Percentiles rank a stretch among this genome's conserved stretches.
phyloP scores from a whole-genome alignment of 805 yeast genomes.

The Zygosaccharomyces siamensis region DNA sequence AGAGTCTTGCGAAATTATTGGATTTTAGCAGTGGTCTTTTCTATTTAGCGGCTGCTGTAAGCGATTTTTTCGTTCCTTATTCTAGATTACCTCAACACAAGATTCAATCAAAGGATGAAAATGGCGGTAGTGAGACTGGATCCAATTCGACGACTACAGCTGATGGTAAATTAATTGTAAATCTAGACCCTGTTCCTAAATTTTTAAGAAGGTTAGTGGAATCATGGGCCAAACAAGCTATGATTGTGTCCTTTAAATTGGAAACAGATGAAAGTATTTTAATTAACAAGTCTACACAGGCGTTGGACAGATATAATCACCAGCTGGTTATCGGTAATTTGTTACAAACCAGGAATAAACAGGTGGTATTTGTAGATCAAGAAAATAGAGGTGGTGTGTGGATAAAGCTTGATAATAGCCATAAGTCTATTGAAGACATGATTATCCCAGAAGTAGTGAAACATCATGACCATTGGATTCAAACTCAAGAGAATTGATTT shows the following conservation, averaged over 20 bases:
- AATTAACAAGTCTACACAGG: conserved; percentile 69
- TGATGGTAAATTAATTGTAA: conserved; percentile 71
- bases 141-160: conserved; percentile 22
- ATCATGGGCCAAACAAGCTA: conserved; percentile 91
- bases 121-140: conserved; percentile 34
- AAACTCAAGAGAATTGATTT: conserved; percentile 17
- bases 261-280: conserved; percentile 79
- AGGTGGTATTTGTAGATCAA: conserved; percentile 72
- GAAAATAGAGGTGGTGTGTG: conserved; percentile 38
- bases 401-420: conserved; percentile 47
- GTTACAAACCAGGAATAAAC: conserved; percentile 78
- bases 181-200: conserved; percentile 94
- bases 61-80: conserved; percentile 89
- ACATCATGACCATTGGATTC: conserved; percentile 62
- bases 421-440: conserved; percentile 57
- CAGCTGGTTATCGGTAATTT: conserved; percentile 93
- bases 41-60: conserved; percentile 94
- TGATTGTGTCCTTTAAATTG: conserved; percentile 89
- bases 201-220: conserved; percentile 83
- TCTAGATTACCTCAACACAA: conserved; percentile 88
- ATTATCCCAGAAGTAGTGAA: conserved; percentile 74
- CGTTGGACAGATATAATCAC: conserved; percentile 81
- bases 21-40: conserved; percentile 63
- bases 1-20: conserved; percentile 56
- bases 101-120: conserved; percentile 73